phyloP scores from a whole-genome alignment of 495 filamentous ascomycete species.

The Trypethelium eluteriae region DNA sequence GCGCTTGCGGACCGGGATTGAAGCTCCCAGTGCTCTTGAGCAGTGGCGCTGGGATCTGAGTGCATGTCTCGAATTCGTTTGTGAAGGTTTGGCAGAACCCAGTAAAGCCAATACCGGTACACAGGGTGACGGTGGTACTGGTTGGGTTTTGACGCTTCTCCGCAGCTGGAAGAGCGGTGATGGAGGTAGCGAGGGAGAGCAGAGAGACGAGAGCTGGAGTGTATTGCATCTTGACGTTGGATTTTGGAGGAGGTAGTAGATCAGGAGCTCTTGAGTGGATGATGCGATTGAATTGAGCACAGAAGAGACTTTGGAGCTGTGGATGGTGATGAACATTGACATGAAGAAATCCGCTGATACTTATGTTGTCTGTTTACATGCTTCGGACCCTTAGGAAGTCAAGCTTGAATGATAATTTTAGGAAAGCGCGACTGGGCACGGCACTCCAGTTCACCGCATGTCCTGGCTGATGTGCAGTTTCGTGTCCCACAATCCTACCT shows the following conservation, averaged over 20 bases:
- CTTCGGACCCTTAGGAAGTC: neutral
- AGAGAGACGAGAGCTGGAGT: neutral
- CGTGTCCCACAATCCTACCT: neutral
- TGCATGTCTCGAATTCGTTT: conserved; percentile 5
- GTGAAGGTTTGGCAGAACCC: neutral
- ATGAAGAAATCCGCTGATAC: neutral
- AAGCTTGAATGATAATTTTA: neutral
- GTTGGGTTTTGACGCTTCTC: conserved; percentile 4
- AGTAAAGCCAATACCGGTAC: neutral
- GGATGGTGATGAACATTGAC: neutral
- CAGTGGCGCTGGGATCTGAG: conserved; percentile 3
- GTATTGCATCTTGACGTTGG: neutral
- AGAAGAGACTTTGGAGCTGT: neutral
- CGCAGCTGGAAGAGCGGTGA: neutral
- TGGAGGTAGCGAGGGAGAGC: neutral
- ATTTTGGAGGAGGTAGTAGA: neutral
- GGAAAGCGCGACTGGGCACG: neutral
- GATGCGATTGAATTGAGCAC: neutral
- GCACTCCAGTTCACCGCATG: neutral
- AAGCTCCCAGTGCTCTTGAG: neutral
- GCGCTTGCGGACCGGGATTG: neutral
- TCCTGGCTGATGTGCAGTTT: neutral
- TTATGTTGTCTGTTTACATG: neutral
- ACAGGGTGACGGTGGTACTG: neutral
- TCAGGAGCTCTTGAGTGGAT: neutral